phyloP scores from a whole-genome alignment of 192 early-diverging fungal species.

The Coemansia sp. region DNA sequence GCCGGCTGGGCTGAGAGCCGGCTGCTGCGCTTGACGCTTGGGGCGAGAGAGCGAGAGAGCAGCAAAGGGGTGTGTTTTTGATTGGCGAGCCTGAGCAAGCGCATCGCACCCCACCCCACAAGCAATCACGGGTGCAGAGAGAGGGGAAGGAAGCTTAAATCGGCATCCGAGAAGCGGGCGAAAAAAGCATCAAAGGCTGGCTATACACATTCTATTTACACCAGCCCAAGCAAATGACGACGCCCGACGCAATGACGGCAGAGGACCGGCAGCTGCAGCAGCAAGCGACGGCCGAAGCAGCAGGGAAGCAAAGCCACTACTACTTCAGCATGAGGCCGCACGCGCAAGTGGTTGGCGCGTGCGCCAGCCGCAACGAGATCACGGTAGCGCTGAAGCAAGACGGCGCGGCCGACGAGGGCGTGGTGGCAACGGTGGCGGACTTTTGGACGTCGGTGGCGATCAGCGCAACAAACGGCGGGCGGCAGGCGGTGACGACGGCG shows the following conservation, averaged over 20 bases:
- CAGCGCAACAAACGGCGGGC: constrained; percentile 25
- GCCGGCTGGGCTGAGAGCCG: too few species aligned
- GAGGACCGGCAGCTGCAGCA: not conserved
- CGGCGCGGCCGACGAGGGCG: constrained; percentile 30
- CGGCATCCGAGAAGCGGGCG: too few species aligned
- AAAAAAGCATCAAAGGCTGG: not conserved
- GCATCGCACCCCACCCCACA: too few species aligned
- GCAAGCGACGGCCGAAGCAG: not conserved
- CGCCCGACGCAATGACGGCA: not conserved
- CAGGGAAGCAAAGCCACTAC: constrained; percentile 37
- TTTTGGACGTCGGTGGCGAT: constrained; percentile 50
- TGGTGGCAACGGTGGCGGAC: constrained; percentile 39
- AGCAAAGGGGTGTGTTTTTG: too few species aligned
- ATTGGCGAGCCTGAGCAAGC: too few species aligned
- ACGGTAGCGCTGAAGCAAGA: constrained; percentile 18
- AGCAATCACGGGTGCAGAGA: too few species aligned
- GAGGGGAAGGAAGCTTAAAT: too few species aligned
- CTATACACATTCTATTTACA: not conserved
- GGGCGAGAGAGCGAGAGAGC: too few species aligned
- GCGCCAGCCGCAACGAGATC: not conserved
- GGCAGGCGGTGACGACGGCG: constrained; percentile 39
- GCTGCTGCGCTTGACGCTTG: too few species aligned
- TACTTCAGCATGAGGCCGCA: constrained; percentile 31
- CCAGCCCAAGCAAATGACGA: not conserved
- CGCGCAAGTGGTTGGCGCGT: constrained; percentile 20